Evolutionary conservation across 2,329 filamentous ascomycete species (phyloP), one percentile per base, ranked within the genome.

Genomic region (Colletotrichum chrysophilum): DNA sequence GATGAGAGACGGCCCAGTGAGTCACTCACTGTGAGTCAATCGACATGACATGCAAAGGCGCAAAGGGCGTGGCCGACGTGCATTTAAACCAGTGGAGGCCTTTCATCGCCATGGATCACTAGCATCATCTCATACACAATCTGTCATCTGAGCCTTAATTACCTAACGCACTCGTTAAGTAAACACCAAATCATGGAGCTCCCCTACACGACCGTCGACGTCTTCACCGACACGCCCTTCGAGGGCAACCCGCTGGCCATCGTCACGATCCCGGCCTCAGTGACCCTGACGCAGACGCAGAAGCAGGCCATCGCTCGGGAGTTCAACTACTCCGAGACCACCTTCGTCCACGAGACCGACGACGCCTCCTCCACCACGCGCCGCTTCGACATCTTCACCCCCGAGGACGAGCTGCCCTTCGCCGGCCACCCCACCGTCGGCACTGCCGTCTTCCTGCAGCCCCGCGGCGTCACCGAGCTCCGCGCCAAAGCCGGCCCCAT

Each of bases 291-390:
- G 3, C 88, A 90, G 78, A 81, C 84, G 3, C 86, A 88, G 79
- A 93, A 93, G 80, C 90, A 92, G 80, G 80, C 83, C 76, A 89
- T 93, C 76, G 91, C 91, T 58, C 85, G 86, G 71, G 92, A 93
- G 82, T 93, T 93, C 85, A 92, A 91, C 82, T 89, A 91, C 79
- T 91, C 90, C 66, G 91, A 93, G 82, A 93, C 91, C 1, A 89
- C 92, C 62, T 93, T 93, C 79, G 82, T 93, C 38, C 90, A 93
- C 83, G 87, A 89, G 65, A 77, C 82, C 64, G 79, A 82, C 32
- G 83, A 85, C 64, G 77, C 80, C 26, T 74, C 78, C 14, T 80
- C 82, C 70, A 80, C 84, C 75, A 80, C 84, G 24, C 83, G 88
- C 58, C 83, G 83, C 69, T 87, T 93, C 78, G 89, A 92, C 81